These are phyloP conservation scores for Amesomyces nigricolor DNA, from an alignment of 2,329 filamentous ascomycete species.

Conservation along the genomic window DNA sequence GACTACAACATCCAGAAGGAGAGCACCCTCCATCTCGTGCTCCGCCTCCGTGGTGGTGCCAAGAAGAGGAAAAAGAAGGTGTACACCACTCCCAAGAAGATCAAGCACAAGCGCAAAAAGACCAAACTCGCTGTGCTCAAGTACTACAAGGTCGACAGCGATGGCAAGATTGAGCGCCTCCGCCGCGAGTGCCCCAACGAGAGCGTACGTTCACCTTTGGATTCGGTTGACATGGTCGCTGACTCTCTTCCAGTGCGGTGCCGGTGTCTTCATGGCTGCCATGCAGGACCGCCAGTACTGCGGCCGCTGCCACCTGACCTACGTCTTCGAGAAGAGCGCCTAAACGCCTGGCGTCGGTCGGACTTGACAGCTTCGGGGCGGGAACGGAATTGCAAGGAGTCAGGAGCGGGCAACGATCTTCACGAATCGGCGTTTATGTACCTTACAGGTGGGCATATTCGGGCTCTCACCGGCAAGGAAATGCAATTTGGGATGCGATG, in stretches of 20 bases:
- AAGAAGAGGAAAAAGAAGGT: slow-evolving; percentile 99
- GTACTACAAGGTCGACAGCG: slow-evolving; percentile 99
- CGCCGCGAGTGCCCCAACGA: slow-evolving; percentile 94
- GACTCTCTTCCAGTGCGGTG: slow-evolving; percentile 69
- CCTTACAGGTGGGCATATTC: slow-evolving; percentile 28
- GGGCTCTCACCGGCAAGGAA: slow-evolving; percentile 29
- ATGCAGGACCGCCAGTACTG: slow-evolving; percentile 99
- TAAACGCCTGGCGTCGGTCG: slow-evolving; percentile 32
- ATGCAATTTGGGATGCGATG: slow-evolving; percentile 28
- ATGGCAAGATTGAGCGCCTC: slow-evolving; percentile 99
- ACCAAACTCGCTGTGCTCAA: slow-evolving; percentile 99
- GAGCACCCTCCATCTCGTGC: slow-evolving; percentile 94
- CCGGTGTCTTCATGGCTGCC: slow-evolving; percentile 99
- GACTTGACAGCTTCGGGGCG: slow-evolving; percentile 23
- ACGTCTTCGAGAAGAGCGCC: slow-evolving; percentile 63
- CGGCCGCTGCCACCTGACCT: slow-evolving; percentile 66
- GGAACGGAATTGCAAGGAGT: slow-evolving; percentile 27
- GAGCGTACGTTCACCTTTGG: slow-evolving; percentile 55
- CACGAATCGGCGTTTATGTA: slow-evolving; percentile 32
- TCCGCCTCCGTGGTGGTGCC: slow-evolving; percentile 94
- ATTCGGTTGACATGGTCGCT: slow-evolving; percentile 23
- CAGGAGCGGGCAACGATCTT: slow-evolving; percentile 27
- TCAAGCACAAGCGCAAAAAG: slow-evolving; percentile 99
- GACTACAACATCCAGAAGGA: slow-evolving; percentile 99
- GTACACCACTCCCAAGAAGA: slow-evolving; percentile 99